Evolutionary conservation across 2,329 filamentous ascomycete species (phyloP).

Genomic region (Colletotrichum musae): DNA sequence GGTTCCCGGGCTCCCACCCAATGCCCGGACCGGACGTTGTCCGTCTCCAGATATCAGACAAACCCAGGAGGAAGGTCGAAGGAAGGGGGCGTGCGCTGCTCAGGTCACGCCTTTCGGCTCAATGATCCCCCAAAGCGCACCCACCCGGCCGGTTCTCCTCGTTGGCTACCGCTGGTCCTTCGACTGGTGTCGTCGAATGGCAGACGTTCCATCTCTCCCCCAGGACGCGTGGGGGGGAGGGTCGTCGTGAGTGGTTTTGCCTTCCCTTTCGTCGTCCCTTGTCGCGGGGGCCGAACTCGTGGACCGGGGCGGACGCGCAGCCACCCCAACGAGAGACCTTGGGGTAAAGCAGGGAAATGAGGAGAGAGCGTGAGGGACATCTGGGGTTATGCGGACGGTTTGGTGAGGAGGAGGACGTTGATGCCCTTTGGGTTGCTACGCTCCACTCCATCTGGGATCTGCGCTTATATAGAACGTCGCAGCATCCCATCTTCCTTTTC

Average conservation of each 20-base stretch:
- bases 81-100: constrained; percentile 1
- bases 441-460: constrained; percentile 11
- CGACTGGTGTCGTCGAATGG: not conserved
- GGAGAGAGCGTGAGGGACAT: constrained; percentile 27
- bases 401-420: not conserved
- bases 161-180: constrained; percentile 3
- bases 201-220: constrained; percentile 2
- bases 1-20: not conserved
- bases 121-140: constrained; percentile 30
- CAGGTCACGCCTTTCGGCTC: constrained; percentile 25
- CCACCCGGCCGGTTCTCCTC: not conserved
- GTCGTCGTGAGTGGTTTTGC: not conserved
- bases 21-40: not conserved
- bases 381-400: constrained; percentile 16
- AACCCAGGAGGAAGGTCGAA: not conserved
- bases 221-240: constrained; percentile 9
- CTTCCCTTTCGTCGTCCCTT: constrained; percentile 27
- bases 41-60: constrained; percentile 1
- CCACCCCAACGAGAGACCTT: constrained; percentile 17
- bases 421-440: not conserved
- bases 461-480: constrained; percentile 26
- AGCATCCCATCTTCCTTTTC: not conserved
- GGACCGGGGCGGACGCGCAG: constrained; percentile 14
- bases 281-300: constrained; percentile 27
- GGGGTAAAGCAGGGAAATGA: constrained; percentile 22